Conservation (phyloP, 139 green algal species). For the Desmodesmus armatus region DNA sequence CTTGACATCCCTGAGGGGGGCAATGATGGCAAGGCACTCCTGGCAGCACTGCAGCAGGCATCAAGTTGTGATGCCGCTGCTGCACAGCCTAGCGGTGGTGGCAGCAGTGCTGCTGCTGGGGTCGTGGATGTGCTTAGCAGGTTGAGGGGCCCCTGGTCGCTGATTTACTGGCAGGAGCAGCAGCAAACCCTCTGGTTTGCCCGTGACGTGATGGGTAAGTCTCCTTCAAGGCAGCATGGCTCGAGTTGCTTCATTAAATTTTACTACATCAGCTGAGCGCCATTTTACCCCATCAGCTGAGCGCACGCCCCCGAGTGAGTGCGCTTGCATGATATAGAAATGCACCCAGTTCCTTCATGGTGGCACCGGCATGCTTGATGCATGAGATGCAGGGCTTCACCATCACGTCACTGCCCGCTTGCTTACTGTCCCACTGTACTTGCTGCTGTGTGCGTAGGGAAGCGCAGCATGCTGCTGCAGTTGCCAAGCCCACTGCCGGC, state of each 20-base stretch:
- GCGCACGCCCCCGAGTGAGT: too few relatives aligned
- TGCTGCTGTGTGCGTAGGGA: background rate
- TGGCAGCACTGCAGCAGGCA: slow-evolving; percentile 50
- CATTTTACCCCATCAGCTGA: too few relatives aligned
- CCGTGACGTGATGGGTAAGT: slow-evolving; percentile 13
- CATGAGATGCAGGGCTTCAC: background rate
- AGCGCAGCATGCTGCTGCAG: slow-evolving; percentile 17
- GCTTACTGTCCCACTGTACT: too few relatives aligned
- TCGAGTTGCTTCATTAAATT: background rate
- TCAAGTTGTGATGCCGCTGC: background rate
- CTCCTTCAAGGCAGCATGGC: background rate
- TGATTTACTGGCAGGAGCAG: slow-evolving; percentile 4
- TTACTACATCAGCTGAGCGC: background rate
- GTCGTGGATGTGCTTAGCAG: background rate
- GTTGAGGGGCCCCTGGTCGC: slow-evolving; percentile 9
- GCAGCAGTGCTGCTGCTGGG: slow-evolving; percentile 34
- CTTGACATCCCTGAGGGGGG: background rate
- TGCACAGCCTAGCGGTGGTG: background rate
- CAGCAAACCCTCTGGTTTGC: background rate
- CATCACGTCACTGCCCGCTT: background rate
- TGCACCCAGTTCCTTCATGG: too few relatives aligned
- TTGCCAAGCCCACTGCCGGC: background rate
- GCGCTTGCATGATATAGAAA: too few relatives aligned
- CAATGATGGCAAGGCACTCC: slow-evolving; percentile 7
- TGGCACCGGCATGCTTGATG: background rate